Evolutionary conservation across 192 early-diverging fungal species (phyloP).

Genomic region (Coemansia reversa): DNA sequence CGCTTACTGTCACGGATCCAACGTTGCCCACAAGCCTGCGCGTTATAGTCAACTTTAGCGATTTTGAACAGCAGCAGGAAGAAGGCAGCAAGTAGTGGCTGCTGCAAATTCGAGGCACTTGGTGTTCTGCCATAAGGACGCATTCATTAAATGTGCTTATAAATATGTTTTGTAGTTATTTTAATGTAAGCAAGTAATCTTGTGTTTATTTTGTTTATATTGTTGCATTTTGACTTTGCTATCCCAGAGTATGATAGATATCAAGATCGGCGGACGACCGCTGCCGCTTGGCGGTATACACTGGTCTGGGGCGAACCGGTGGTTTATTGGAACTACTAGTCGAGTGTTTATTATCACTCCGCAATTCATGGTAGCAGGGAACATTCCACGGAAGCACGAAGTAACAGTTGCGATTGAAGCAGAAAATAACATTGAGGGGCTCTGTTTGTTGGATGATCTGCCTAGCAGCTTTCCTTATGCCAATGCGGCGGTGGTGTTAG

Average conservation of each 20-base stretch:
- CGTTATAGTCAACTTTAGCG: conserved; percentile 34
- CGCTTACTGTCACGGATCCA: conserved; percentile 82
- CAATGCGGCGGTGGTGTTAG: conserved; percentile 18
- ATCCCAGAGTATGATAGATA: conserved; percentile 14
- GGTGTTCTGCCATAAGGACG: no score
- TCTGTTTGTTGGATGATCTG: conserved; percentile 29
- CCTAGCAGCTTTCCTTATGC: conserved; percentile 18
- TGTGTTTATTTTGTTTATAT: conserved; percentile 1
- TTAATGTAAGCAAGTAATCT: background rate
- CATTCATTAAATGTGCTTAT: no score
- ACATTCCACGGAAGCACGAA: conserved; percentile 13
- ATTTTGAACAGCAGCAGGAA: background rate
- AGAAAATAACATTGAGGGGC: conserved; percentile 24
- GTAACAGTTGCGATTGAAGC: conserved; percentile 21
- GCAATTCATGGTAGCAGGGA: conserved; percentile 6
- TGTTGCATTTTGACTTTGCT: background rate
- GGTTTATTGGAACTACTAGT: conserved; percentile 30
- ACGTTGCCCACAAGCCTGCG: conserved; percentile 45
- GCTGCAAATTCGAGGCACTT: no score
- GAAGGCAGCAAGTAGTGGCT: background rate
- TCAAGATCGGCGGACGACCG: conserved; percentile 19
- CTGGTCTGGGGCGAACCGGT: conserved; percentile 42
- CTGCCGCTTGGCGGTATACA: conserved; percentile 18
- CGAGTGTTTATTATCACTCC: conserved; percentile 29
- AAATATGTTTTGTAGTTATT: background rate